Conservation (phyloP, 495 filamentous ascomycete species). For the Podospora comata region DNA sequence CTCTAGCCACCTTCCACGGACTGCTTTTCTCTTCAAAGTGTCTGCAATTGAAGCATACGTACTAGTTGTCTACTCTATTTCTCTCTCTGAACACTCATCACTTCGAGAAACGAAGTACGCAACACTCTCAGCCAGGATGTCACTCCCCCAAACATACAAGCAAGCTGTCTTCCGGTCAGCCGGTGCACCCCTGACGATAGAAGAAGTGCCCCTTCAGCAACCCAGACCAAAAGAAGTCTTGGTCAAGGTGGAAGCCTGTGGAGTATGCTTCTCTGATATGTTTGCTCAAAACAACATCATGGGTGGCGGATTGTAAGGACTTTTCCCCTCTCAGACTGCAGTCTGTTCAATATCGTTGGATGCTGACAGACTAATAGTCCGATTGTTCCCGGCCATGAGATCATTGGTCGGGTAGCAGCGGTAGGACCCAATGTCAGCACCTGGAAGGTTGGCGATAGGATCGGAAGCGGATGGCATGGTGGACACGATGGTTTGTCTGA, state of each 20-base stretch:
- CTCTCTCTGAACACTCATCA: not conserved
- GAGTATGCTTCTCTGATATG: constrained; percentile 75
- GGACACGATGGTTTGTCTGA: constrained; percentile 31
- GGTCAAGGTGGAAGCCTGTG: constrained; percentile 60
- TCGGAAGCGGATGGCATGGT: constrained; percentile 40
- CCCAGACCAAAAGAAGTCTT: constrained; percentile 73
- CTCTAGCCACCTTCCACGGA: no score
- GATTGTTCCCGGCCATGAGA: constrained; percentile 49
- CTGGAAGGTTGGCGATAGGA: constrained; percentile 45
- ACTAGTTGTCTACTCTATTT: not conserved
- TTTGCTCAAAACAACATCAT: constrained; percentile 71
- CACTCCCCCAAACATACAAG: constrained; percentile 53
- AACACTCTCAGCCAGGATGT: constrained; percentile 17
- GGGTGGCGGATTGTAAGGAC: constrained; percentile 60
- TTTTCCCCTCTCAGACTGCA: constrained; percentile 26
- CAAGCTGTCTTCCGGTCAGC: constrained; percentile 44
- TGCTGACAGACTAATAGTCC: constrained; percentile 26
- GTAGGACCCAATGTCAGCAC: constrained; percentile 57
- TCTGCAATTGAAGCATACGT: not conserved
- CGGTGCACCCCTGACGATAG: constrained; percentile 35
- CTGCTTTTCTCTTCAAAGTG: no score
- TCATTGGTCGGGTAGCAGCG: constrained; percentile 49
- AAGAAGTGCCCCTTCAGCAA: constrained; percentile 44
- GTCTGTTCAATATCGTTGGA: not conserved
- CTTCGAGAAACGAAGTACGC: not conserved